Evolutionary conservation across 345 rosid genomes (phyloP).

Genomic region (Linum lewisii): DNA sequence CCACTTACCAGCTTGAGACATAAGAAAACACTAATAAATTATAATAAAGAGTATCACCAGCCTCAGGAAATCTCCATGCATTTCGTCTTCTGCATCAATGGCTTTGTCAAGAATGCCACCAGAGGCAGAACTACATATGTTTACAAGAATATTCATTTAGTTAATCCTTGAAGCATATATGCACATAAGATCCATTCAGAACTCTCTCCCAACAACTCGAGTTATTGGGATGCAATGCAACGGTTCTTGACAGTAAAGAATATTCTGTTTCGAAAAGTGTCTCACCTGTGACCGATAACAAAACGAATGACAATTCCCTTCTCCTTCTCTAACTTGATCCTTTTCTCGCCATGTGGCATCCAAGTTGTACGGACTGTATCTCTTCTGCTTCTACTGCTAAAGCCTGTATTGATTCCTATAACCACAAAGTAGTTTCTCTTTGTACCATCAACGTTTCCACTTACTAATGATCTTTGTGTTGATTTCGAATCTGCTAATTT

Average conservation of each 20-base stretch:
- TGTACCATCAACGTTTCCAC: constrained; percentile 2
- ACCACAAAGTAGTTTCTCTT: constrained; percentile 63
- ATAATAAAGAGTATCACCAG: constrained; percentile 40
- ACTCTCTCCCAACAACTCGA: too few relatives aligned
- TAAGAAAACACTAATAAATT: constrained; percentile 3
- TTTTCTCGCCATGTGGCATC: constrained; percentile 88
- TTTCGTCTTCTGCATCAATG: constrained; percentile 61
- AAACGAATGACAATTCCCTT: constrained; percentile 78
- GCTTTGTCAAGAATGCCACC: constrained; percentile 67
- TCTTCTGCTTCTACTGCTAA: constrained; percentile 73
- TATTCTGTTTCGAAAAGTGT: too few relatives aligned
- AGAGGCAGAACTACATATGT: constrained; percentile 23
- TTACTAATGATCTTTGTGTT: constrained; percentile 21
- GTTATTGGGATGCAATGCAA: too few relatives aligned
- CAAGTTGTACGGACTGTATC: constrained; percentile 81
- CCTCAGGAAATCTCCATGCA: constrained; percentile 70
- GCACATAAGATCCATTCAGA: too few relatives aligned
- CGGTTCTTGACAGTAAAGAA: too few relatives aligned
- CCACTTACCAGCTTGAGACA: too few relatives aligned
- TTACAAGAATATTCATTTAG: background rate
- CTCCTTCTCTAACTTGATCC: constrained; percentile 58
- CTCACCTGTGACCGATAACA: constrained; percentile 83
- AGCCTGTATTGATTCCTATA: constrained; percentile 80
- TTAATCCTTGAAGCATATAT: too few relatives aligned
- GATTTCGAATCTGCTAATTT: constrained; percentile 38